A percentile compares a stretch with the other conserved stretches of the same genome.
phyloP scores from a whole-genome alignment of 495 filamentous ascomycete genomes.

The Terfezia claveryi region DNA sequence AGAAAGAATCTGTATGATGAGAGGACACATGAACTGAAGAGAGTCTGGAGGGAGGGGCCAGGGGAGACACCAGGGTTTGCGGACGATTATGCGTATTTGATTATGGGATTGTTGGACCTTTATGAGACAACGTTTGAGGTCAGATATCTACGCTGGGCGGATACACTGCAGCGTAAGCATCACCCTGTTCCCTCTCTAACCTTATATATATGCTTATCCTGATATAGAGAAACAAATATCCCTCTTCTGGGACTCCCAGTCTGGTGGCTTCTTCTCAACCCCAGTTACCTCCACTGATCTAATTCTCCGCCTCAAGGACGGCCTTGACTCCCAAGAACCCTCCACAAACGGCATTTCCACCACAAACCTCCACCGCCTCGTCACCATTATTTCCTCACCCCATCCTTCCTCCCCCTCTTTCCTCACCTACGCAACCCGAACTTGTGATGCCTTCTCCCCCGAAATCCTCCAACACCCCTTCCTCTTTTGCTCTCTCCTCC shows the following conservation, averaged over 20 bases:
- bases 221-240: conserved; percentile 38
- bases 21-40: conserved; percentile 36
- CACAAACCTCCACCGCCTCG: conserved; percentile 61
- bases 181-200: conserved; percentile 44
- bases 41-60: conserved; percentile 54
- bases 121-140: conserved; percentile 77
- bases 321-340: conserved; percentile 76
- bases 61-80: conserved; percentile 62
- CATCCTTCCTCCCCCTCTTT: background rate
- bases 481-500: conserved; percentile 60
- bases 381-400: conserved; percentile 34
- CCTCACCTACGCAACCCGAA: conserved; percentile 39
- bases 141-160: conserved; percentile 58
- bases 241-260: conserved; percentile 40
- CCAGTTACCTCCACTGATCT: conserved; percentile 42
- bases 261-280: conserved; percentile 76
- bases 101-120: conserved; percentile 62
- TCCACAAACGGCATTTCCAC: conserved; percentile 71
- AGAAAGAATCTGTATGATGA: conserved; percentile 54
- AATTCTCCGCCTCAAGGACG: conserved; percentile 75
- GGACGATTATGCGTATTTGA: conserved; percentile 86
- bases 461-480: conserved; percentile 85
- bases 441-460: conserved; percentile 61
- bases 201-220: conserved; percentile 45
- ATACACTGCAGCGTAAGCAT: conserved; percentile 56